A percentile compares a stretch with the other conserved stretches of the same genome.
Conservation (phyloP, 345 rosid genomes). For the Pseudoturritis turrita region DNA sequence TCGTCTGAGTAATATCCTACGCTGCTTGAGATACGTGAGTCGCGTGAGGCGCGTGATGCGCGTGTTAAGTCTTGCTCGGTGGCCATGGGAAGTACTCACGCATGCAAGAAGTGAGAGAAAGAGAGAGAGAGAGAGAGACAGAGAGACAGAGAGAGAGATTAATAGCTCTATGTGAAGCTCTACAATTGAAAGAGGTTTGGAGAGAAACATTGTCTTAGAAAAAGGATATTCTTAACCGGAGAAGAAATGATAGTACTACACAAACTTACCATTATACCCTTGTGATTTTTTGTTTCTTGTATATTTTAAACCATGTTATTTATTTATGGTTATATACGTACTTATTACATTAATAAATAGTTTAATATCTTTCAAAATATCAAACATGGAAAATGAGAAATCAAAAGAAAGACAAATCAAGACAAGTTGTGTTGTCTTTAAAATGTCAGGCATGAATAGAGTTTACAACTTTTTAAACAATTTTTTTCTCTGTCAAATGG, state of each 20-base stretch:
- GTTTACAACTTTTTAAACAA: neutral
- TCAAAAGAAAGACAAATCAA: neutral
- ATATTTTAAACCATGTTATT: neutral
- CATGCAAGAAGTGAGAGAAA: slow-evolving; percentile 25
- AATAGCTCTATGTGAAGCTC: neutral
- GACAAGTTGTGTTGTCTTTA: neutral
- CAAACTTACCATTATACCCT: neutral
- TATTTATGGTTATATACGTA: neutral
- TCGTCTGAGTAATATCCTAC: slow-evolving; percentile 39
- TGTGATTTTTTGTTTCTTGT: neutral
- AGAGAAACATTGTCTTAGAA: slow-evolving; percentile 7
- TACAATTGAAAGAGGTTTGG: slow-evolving; percentile 5
- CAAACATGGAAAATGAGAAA: neutral
- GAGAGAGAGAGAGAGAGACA: neutral
- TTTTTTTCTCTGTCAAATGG: neutral
- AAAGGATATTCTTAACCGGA: neutral
- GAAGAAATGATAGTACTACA: neutral
- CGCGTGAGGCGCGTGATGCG: slow-evolving; percentile 26
- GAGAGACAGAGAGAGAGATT: neutral
- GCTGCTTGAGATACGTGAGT: slow-evolving; percentile 29
- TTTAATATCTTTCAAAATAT: no score
- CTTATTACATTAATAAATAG: neutral
- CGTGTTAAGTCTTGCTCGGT: slow-evolving; percentile 32
- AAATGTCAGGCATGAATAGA: neutral
- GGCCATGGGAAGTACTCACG: slow-evolving; percentile 30